A percentile compares a stretch with the other conserved stretches of the same genome.
phyloP scores from a whole-genome alignment of 2,329 filamentous ascomycete species.

The Chaetomiaceae sp. region DNA sequence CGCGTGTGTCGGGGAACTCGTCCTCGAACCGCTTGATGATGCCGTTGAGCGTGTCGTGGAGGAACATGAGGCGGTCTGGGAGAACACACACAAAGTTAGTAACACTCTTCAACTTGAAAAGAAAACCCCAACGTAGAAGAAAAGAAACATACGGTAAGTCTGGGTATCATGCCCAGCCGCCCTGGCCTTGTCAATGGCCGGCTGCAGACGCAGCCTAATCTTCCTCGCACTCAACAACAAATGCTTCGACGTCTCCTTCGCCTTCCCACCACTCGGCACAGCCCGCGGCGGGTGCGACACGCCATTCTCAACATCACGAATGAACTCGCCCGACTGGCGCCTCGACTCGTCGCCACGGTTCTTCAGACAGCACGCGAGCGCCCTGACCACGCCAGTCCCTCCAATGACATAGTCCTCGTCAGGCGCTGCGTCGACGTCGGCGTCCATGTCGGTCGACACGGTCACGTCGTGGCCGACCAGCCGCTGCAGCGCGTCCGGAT shows the following conservation, averaged over 20 bases:
- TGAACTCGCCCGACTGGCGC: conserved; percentile 47
- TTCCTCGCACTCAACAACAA: conserved; percentile 82
- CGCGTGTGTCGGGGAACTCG: conserved; percentile 85
- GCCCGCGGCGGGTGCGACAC: conserved; percentile 36
- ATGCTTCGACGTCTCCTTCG: conserved; percentile 91
- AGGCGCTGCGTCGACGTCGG: conserved; percentile 65
- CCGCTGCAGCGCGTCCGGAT: conserved; percentile 77
- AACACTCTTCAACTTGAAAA: not conserved
- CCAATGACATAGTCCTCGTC: conserved; percentile 96
- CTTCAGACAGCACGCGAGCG: conserved; percentile 81
- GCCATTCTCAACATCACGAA: conserved; percentile 49
- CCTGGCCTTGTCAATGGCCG: conserved; percentile 71
- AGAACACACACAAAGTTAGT: too few species aligned
- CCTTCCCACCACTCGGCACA: conserved; percentile 52
- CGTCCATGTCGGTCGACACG: conserved; percentile 46
- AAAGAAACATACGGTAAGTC: conserved; percentile 69
- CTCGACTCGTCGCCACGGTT: conserved; percentile 67
- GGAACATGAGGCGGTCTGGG: conserved; percentile 72
- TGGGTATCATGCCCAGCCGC: conserved; percentile 62
- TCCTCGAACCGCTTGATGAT: conserved; percentile 96
- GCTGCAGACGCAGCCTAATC: conserved; percentile 77
- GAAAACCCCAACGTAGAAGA: too few species aligned
- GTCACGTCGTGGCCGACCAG: conserved; percentile 68
- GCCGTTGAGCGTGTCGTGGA: conserved; percentile 79
- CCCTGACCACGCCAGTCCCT: conserved; percentile 91